A percentile compares a stretch with the other conserved stretches of the same genome.
These are phyloP conservation scores for Arthroderma sp. DNA, from an alignment of 2,329 filamentous ascomycete genomes.

Conservation along the genomic window DNA sequence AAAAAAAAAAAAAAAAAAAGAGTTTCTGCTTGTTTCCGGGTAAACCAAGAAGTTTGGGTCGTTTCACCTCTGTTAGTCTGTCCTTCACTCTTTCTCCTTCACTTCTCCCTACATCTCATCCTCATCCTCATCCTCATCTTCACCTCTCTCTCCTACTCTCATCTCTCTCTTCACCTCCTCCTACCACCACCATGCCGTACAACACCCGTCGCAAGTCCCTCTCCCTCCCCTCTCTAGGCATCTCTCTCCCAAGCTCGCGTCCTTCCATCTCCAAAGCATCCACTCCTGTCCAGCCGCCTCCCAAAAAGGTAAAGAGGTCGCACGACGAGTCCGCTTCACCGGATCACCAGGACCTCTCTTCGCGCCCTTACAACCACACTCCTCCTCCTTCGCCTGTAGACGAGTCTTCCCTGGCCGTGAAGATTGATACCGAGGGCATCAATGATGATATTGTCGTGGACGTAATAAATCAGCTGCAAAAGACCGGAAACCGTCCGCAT, in stretches of 20 bases:
- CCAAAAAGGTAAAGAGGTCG: slow-evolving; percentile 69
- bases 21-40: background rate
- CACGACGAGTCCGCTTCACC: slow-evolving; percentile 40
- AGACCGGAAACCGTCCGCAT: slow-evolving; percentile 82
- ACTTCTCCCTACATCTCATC: slow-evolving; percentile 1
- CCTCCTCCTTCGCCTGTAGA: slow-evolving; percentile 63
- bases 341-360: slow-evolving; percentile 5
- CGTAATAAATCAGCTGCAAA: slow-evolving; percentile 76
- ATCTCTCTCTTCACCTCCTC: slow-evolving; percentile 1
- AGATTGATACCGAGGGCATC: slow-evolving; percentile 69
- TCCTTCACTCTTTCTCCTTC: slow-evolving; percentile 6
- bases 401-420: slow-evolving; percentile 27
- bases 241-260: slow-evolving; percentile 56
- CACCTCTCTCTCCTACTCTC: slow-evolving; percentile 17
- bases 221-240: slow-evolving; percentile 82
- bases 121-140: slow-evolving; percentile 2
- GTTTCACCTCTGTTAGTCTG: slow-evolving; percentile 1
- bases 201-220: slow-evolving; percentile 95
- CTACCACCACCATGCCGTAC: slow-evolving; percentile 65
- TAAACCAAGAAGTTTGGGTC: too few species aligned
- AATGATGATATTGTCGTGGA: slow-evolving; percentile 92
- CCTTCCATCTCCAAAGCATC: slow-evolving; percentile 50
- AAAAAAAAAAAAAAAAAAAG: background rate
- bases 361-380: slow-evolving; percentile 52
- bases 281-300: slow-evolving; percentile 36